These are phyloP conservation scores for Botryococcus braunii DNA, from an alignment of 163 green algal genomes.

Conservation along the genomic window DNA sequence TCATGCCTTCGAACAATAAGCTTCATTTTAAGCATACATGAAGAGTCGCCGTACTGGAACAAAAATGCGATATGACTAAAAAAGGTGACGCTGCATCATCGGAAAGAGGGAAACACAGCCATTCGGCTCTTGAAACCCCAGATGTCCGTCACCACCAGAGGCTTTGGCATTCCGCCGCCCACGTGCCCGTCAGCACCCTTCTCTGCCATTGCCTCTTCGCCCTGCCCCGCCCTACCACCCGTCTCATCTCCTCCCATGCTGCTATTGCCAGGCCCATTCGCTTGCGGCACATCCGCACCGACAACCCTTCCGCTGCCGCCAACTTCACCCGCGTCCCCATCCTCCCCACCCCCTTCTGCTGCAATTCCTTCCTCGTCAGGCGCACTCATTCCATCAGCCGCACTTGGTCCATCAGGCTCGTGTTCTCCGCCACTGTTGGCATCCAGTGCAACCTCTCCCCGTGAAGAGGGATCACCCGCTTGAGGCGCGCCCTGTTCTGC, in stretches of 20 bases:
- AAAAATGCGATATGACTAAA: too few relatives aligned
- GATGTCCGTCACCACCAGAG: conserved; percentile 28
- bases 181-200: too few relatives aligned
- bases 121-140: conserved; percentile 31
- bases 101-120: conserved; percentile 17
- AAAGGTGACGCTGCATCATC: conserved; percentile 1
- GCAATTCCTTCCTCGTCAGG: neutral
- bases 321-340: neutral
- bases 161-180: neutral
- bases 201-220: too few relatives aligned
- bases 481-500: neutral
- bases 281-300: too few relatives aligned
- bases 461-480: neutral
- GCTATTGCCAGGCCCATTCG: too few relatives aligned
- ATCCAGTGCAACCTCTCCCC: neutral
- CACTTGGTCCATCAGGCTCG: neutral
- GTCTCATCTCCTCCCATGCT: neutral
- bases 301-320: neutral
- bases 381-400: neutral
- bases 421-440: neutral
- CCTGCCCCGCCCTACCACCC: neutral
- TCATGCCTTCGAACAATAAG: too few relatives aligned
- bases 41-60: too few relatives aligned
- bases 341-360: neutral
- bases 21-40: too few relatives aligned